Conservation (phyloP, 2,329 filamentous ascomycete genomes). For the Leptodontidium sp. region DNA sequence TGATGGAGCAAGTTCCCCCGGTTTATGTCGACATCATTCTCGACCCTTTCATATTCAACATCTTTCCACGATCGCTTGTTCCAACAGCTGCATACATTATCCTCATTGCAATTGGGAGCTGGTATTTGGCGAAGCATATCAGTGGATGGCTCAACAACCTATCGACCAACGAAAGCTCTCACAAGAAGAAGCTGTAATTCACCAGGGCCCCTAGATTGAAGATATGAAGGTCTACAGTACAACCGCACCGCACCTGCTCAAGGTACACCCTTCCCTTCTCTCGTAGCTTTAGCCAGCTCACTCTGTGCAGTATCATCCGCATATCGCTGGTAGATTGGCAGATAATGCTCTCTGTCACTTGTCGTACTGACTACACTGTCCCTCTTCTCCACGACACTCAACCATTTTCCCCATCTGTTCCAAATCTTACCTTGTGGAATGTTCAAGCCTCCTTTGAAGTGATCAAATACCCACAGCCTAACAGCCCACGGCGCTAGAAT, state of each 20-base stretch:
- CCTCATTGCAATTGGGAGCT: conserved; percentile 59
- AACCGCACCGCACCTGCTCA: conserved; percentile 46
- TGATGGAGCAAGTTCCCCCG: conserved; percentile 79
- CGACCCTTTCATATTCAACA: conserved; percentile 83
- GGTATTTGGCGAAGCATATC: conserved; percentile 43
- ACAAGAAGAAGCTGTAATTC: conserved; percentile 15
- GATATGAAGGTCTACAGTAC: no score
- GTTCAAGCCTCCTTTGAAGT: conserved; percentile 71
- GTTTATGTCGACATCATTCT: conserved; percentile 85
- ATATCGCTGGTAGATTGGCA: conserved; percentile 73
- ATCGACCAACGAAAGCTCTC: not conserved
- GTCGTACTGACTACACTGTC: conserved; percentile 72
- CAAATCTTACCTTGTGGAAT: conserved; percentile 62
- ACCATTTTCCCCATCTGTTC: conserved; percentile 72
- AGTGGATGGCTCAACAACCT: conserved; percentile 35
- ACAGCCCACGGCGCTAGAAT: conserved; percentile 77
- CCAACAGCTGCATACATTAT: conserved; percentile 75
- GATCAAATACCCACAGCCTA: conserved; percentile 76
- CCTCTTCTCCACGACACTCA: conserved; percentile 63
- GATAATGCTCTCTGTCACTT: conserved; percentile 72
- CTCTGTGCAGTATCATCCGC: conserved; percentile 71
- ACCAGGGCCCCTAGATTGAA: not conserved
- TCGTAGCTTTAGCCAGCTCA: conserved; percentile 67
- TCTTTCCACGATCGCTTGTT: conserved; percentile 79
- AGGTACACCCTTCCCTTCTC: conserved; percentile 69